Conservation (phyloP, 768 basidiomycete species). For the Asterophora parasitica region DNA sequence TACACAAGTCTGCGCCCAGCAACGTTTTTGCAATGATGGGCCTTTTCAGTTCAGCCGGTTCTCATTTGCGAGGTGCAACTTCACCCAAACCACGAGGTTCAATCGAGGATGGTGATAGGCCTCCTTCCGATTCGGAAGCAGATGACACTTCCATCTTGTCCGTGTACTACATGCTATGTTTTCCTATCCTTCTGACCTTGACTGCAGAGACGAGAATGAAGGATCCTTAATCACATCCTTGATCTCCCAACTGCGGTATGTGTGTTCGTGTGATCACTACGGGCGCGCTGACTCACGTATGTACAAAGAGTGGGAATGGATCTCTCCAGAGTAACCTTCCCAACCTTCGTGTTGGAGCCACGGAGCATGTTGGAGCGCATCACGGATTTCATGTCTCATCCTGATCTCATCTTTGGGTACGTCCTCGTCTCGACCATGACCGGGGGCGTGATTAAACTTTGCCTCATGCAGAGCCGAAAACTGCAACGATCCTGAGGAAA, state of each 20-base stretch:
- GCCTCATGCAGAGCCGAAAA: slow-evolving; percentile 58
- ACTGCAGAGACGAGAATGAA: slow-evolving; percentile 82
- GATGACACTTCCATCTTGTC: slow-evolving; percentile 89
- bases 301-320: slow-evolving; percentile 91
- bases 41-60: slow-evolving; percentile 67
- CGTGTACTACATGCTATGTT: slow-evolving; percentile 34
- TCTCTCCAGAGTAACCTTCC: slow-evolving; percentile 89
- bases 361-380: slow-evolving; percentile 97
- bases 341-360: slow-evolving; percentile 94
- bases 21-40: slow-evolving; percentile 58
- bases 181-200: slow-evolving; percentile 30
- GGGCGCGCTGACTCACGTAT: background rate
- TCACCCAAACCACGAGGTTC: slow-evolving; percentile 60
- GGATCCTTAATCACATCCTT: slow-evolving; percentile 84
- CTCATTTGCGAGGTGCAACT: slow-evolving; percentile 50
- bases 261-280: slow-evolving; percentile 5
- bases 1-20: background rate
- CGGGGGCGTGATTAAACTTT: background rate
- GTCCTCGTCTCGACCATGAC: slow-evolving; percentile 23
- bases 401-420: slow-evolving; percentile 93
- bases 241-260: slow-evolving; percentile 84
- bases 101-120: slow-evolving; percentile 54
- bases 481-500: slow-evolving; percentile 79
- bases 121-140: slow-evolving; percentile 78
- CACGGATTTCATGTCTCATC: slow-evolving; percentile 99